Conservation (phyloP, 805 yeast species). For the Pichia deserticola region DNA sequence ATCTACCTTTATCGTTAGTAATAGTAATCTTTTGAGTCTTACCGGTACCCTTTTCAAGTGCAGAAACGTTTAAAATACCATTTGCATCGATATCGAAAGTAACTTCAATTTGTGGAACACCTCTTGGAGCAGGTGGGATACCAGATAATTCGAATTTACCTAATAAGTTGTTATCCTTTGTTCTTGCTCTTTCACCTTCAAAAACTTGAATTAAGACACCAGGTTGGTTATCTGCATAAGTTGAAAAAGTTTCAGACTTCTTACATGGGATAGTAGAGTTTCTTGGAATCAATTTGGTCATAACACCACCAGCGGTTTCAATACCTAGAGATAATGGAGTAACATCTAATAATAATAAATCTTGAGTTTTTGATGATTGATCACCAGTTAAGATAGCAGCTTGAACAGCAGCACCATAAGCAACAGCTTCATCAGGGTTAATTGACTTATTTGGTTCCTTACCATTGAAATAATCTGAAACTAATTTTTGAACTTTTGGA, state of each 20-base stretch:
- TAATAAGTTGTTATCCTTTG: slow-evolving; percentile 67
- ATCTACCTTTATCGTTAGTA: slow-evolving; percentile 44
- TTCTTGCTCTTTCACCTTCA: slow-evolving; percentile 78
- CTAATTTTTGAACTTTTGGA: slow-evolving; percentile 93
- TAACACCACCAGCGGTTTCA: slow-evolving; percentile 79
- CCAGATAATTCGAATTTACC: slow-evolving; percentile 68
- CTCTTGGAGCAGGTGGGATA: slow-evolving; percentile 72
- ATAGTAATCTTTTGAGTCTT: slow-evolving; percentile 45
- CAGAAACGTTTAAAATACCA: slow-evolving; percentile 57
- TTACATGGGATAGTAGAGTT: slow-evolving; percentile 73
- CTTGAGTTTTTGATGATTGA: slow-evolving; percentile 93
- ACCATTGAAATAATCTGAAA: slow-evolving; percentile 94
- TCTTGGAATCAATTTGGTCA: slow-evolving; percentile 70
- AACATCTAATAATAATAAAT: slow-evolving; percentile 87
- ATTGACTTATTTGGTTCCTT: slow-evolving; percentile 95
- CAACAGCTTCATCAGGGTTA: slow-evolving; percentile 99
- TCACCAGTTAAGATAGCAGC: slow-evolving; percentile 96
- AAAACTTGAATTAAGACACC: slow-evolving; percentile 73
- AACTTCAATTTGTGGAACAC: slow-evolving; percentile 72
- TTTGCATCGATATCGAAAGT: slow-evolving; percentile 77
- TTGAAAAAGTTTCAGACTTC: slow-evolving; percentile 66
- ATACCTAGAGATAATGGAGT: slow-evolving; percentile 86
- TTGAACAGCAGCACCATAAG: slow-evolving; percentile 98
- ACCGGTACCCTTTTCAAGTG: slow-evolving; percentile 48
- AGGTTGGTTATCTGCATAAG: slow-evolving; percentile 81